Base-by-base conservation (phyloP, 106 monocot genomes). In the Allium sativum region DNA sequence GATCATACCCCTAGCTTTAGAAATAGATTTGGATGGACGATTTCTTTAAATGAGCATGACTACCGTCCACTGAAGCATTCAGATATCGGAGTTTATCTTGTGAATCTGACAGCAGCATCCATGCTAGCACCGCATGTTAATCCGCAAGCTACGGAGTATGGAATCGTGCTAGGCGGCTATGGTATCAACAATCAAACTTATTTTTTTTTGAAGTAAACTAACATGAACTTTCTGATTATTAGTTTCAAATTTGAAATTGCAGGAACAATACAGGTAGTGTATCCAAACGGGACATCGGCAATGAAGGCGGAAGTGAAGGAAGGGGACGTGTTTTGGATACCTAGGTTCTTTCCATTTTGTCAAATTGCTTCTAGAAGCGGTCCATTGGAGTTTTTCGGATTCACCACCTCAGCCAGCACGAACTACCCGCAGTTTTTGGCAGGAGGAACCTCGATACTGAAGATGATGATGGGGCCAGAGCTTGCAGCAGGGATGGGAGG, bases 101-200 rank as follows among this genome's bases (percentile, higher is more conserved):
- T 94, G 44, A 83, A 83, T 21, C 89, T 94, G 52, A 73, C 76
- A 3, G 86, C 89, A 12, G 95, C 90, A 14, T 79, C 95, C 18
- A 95, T 95, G 95, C 44, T 95, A 61, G 79, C 90, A 17, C 95
- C 95, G 41, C 95, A 90, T 50, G 68, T 95, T 55, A 95, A 90
- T 59, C 86, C 90, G 0, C 64, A 15, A 46, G 95, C 90, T 44
- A 79, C 90, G 8, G 95, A 95, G 79, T 90, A 84, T 54, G 86
- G 87, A 7, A 54, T 87, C 17, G 82, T 95, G 52, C 59, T 95
- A 1, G 43, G 57, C 12, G 95, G 95, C 4, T 10, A 13, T 3
- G 43, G 64, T 1, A 50, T 15, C 31, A 1, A 5, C 31, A 31
- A 31, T 31, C 31, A 31, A 31, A 31, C 31, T 31, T 31, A 31